Conservation (phyloP, 305 asterid genomes). For the Plantago rigida region DNA sequence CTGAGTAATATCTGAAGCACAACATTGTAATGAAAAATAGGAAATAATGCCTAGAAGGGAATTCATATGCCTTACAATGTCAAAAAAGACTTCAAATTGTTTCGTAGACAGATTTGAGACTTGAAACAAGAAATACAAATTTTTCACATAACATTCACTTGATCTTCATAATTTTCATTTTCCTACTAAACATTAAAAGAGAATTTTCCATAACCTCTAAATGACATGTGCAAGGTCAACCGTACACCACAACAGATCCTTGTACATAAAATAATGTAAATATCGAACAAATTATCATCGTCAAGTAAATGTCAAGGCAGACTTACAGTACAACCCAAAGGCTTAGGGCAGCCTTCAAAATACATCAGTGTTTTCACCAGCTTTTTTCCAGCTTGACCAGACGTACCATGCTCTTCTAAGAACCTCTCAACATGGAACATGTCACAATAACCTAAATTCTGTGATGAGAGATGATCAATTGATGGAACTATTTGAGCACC, state of each 20-base stretch:
- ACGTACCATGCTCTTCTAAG: conserved; percentile 65
- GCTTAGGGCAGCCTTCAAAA: conserved; percentile 85
- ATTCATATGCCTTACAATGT: conserved; percentile 7
- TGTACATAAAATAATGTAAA: conserved; percentile 9
- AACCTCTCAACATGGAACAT: conserved; percentile 64
- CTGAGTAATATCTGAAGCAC: conserved; percentile 58
- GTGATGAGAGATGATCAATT: conserved; percentile 72
- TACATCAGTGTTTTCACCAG: conserved; percentile 71
- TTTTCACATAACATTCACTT: conserved; percentile 16
- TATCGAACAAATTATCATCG: not conserved
- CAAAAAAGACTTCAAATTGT: not conserved
- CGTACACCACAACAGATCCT: conserved; percentile 15
- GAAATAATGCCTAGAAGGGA: conserved; percentile 14
- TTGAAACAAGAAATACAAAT: conserved; percentile 1
- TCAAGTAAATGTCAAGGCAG: conserved; percentile 23
- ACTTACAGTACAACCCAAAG: conserved; percentile 85
- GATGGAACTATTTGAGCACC: conserved; percentile 90
- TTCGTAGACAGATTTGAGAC: too few species aligned
- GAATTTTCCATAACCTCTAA: conserved; percentile 14
- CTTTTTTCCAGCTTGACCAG: conserved; percentile 69
- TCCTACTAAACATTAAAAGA: conserved; percentile 4
- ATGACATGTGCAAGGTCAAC: conserved; percentile 2
- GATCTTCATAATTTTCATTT: conserved; percentile 16
- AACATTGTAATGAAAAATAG: not conserved
- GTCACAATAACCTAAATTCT: conserved; percentile 75